Evolutionary conservation across 352 stramenopile species (phyloP).

Genomic region (Phytophthora hibernalis): DNA sequence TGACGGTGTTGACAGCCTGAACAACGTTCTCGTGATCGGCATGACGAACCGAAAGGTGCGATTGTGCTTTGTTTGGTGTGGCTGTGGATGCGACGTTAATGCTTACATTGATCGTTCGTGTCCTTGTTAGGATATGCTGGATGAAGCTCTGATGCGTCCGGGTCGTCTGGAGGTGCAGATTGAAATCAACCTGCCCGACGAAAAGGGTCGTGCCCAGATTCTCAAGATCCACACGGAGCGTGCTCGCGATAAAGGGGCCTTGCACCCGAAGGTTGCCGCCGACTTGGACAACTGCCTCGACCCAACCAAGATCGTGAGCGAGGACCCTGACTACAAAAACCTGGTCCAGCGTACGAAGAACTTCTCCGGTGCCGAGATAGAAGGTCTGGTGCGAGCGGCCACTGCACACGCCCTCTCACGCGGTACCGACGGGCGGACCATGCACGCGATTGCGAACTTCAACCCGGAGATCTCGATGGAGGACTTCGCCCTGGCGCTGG

Average conservation of each 20-base stretch:
- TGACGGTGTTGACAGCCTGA: constrained; percentile 99
- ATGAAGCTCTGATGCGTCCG: constrained; percentile 97
- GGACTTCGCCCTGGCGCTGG: constrained; percentile 96
- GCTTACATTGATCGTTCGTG: constrained; percentile 4
- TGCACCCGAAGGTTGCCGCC: constrained; percentile 75
- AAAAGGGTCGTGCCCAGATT: constrained; percentile 96
- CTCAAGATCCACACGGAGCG: constrained; percentile 98
- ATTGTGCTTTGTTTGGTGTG: not conserved
- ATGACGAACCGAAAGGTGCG: constrained; percentile 99
- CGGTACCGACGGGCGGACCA: constrained; percentile 84
- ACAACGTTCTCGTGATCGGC: constrained; percentile 99
- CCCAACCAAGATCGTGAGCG: constrained; percentile 63
- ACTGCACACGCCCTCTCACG: constrained; percentile 86
- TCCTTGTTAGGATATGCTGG: constrained; percentile 81
- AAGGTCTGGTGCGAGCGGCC: constrained; percentile 97
- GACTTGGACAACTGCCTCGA: constrained; percentile 82
- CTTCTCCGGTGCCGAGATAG: constrained; percentile 98
- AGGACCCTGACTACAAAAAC: constrained; percentile 86
- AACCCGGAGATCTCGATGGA: constrained; percentile 83
- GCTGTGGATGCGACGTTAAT: not conserved
- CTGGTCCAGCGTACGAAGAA: constrained; percentile 98
- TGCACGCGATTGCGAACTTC: constrained; percentile 83
- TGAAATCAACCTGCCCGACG: constrained; percentile 98
- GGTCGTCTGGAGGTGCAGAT: constrained; percentile 99
- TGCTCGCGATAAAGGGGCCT: constrained; percentile 72